Percentiles rank a stretch among this genome's conserved stretches.
Conservation (phyloP, 768 basidiomycete species). For the Russula foetens region DNA sequence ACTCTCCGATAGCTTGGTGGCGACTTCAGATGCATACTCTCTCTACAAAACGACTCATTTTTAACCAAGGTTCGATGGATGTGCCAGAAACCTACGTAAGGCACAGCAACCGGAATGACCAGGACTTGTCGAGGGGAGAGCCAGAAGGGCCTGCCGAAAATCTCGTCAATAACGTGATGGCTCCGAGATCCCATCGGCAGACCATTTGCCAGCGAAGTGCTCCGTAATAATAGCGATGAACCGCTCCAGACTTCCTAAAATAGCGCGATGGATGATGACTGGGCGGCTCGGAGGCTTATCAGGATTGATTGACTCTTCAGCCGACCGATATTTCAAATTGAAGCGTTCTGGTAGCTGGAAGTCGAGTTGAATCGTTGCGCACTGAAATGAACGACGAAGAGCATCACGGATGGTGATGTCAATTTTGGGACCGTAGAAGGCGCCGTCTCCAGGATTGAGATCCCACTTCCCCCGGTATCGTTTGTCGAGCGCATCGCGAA, state of each 20-base stretch:
- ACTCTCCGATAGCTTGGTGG: constrained; percentile 50
- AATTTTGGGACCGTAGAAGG: constrained; percentile 99
- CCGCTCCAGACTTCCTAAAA: constrained; percentile 87
- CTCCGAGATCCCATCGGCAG: background rate
- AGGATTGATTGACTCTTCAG: constrained; percentile 55
- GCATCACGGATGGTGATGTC: constrained; percentile 96
- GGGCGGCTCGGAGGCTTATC: constrained; percentile 61
- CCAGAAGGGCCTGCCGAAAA: constrained; percentile 83
- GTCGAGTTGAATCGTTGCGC: constrained; percentile 97
- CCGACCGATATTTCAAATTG: constrained; percentile 84
- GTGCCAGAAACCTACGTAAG: constrained; percentile 55
- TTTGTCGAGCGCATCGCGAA: constrained; percentile 74
- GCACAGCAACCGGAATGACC: constrained; percentile 86
- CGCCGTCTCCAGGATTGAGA: constrained; percentile 92
- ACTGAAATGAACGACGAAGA: constrained; percentile 89
- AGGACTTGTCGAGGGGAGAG: constrained; percentile 92
- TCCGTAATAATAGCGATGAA: constrained; percentile 98
- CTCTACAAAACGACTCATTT: constrained; percentile 40
- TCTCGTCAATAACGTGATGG: background rate
- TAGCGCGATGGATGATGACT: constrained; percentile 97
- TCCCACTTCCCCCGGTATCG: constrained; percentile 86
- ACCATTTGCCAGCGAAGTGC: constrained; percentile 98
- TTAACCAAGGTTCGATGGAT: background rate
- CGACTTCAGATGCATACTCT: constrained; percentile 83
- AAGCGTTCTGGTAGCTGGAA: constrained; percentile 97